Conservation (phyloP, 495 filamentous ascomycete species). For the Penicillium lividum region DNA sequence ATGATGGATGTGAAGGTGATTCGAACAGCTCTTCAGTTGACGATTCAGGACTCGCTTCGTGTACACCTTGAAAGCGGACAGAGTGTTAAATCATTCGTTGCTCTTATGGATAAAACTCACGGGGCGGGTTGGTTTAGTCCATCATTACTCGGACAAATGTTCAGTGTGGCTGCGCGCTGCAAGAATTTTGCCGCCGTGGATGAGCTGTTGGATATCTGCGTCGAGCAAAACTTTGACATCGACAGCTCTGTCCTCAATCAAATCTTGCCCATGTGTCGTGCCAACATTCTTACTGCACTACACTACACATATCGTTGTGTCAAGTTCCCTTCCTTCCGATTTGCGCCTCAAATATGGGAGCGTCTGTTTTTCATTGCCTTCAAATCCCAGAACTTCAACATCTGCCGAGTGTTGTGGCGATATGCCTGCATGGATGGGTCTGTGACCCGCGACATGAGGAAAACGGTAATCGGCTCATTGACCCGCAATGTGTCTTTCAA, state of each 20-base stretch:
- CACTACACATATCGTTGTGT: conserved; percentile 23
- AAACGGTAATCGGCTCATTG: conserved; percentile 32
- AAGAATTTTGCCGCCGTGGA: conserved; percentile 27
- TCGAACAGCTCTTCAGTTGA: conserved; percentile 31
- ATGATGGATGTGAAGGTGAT: conserved; percentile 24
- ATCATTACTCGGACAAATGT: conserved; percentile 37
- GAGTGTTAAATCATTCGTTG: conserved; percentile 37
- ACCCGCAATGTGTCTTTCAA: conserved; percentile 20
- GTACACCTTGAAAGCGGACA: conserved; percentile 37
- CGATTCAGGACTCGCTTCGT: conserved; percentile 34
- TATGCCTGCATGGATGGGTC: conserved; percentile 45
- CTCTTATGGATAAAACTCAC: conserved; percentile 29
- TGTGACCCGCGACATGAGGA: conserved; percentile 38
- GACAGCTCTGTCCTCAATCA: conserved; percentile 21
- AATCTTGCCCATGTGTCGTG: conserved; percentile 25
- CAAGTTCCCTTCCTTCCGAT: conserved; percentile 11
- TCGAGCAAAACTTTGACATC: conserved; percentile 23
- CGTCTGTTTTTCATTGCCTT: conserved; percentile 45
- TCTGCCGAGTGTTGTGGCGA: conserved; percentile 49
- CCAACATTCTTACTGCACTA: conserved; percentile 26
- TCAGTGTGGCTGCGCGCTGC: conserved; percentile 28
- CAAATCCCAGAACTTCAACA: conserved; percentile 38
- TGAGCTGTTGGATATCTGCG: conserved; percentile 32
- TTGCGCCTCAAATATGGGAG: conserved; percentile 23
- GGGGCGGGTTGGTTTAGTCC: conserved; percentile 37